Evolutionary conservation across 106 monocot genomes (phyloP).

Genomic region (Allium fistulosum): DNA sequence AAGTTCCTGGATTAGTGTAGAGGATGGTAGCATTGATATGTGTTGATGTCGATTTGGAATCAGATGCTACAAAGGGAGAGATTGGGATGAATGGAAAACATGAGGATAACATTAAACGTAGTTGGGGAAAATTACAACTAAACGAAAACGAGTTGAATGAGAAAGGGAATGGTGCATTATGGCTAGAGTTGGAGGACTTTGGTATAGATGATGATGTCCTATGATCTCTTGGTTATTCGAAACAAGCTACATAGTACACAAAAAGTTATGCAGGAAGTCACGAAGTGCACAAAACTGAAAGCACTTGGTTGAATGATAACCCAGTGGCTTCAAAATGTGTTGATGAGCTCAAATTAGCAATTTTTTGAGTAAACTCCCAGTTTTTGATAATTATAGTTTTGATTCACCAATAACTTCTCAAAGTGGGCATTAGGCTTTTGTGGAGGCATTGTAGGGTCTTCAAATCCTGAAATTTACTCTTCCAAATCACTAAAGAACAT

Average conservation of each 20-base stretch:
- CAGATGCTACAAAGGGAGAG: too few relatives aligned
- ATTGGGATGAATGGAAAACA: too few relatives aligned
- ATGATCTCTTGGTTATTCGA: slow-evolving; percentile 61
- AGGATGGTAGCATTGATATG: too few relatives aligned
- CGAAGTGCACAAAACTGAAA: slow-evolving; percentile 59
- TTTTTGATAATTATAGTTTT: slow-evolving; percentile 80
- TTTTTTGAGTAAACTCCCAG: slow-evolving; percentile 45
- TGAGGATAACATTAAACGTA: too few relatives aligned
- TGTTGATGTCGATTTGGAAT: too few relatives aligned
- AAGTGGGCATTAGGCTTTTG: too few relatives aligned
- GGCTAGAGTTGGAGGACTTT: slow-evolving; percentile 91
- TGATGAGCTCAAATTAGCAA: slow-evolving; percentile 33
- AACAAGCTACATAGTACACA: slow-evolving; percentile 74
- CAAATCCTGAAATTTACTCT: slow-evolving; percentile 37
- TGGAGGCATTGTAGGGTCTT: slow-evolving; percentile 51
- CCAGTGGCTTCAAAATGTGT: too few relatives aligned
- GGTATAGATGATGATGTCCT: slow-evolving; percentile 79
- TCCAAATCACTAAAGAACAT: slow-evolving; percentile 23
- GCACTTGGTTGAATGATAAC: too few relatives aligned
- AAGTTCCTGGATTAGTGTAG: too few relatives aligned
- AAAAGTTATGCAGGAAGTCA: slow-evolving; percentile 45
- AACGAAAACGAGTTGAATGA: too few relatives aligned
- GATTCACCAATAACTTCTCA: slow-evolving; percentile 55
- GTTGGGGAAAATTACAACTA: too few relatives aligned
- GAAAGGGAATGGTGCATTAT: slow-evolving; percentile 33